Percentiles rank a stretch among this genome's conserved stretches.
Conservation (phyloP, 495 filamentous ascomycete genomes). For the Tuber indicum region DNA sequence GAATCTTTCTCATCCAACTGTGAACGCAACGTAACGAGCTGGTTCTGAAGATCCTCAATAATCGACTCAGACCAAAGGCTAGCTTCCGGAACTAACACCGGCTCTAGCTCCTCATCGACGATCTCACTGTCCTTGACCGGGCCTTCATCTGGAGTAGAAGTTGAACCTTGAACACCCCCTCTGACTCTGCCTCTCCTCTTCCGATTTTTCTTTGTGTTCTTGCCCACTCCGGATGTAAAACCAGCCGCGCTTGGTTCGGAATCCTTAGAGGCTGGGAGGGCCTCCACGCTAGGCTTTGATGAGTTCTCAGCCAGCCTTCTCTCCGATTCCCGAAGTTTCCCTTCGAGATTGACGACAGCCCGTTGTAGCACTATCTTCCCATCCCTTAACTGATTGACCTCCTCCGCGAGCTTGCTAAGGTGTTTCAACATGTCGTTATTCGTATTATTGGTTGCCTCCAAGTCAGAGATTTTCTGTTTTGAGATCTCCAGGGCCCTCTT, state of each 20-base stretch:
- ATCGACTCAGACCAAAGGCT: conserved; percentile 16
- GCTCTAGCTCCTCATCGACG: conserved; percentile 31
- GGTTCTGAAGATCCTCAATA: conserved; percentile 48
- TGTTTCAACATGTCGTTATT: background rate
- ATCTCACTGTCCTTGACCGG: conserved; percentile 39
- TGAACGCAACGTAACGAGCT: conserved; percentile 50
- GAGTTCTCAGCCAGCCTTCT: background rate
- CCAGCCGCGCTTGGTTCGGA: conserved; percentile 23
- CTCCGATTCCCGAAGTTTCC: conserved; percentile 21
- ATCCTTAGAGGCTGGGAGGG: conserved; percentile 36
- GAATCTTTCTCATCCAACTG: conserved; percentile 39
- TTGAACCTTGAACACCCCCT: conserved; percentile 47
- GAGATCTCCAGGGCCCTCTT: background rate
- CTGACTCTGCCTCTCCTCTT: conserved; percentile 69
- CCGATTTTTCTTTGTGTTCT: conserved; percentile 79
- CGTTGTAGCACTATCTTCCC: conserved; percentile 32
- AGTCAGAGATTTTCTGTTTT: background rate
- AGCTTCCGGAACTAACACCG: background rate
- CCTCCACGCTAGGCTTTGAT: conserved; percentile 8
- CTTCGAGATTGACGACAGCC: conserved; percentile 35
- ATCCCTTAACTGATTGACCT: conserved; percentile 24
- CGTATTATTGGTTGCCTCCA: background rate
- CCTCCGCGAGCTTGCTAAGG: conserved; percentile 18
- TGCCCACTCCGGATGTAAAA: conserved; percentile 1
- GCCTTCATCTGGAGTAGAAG: conserved; percentile 40